phyloP scores from a whole-genome alignment of 2,329 filamentous ascomycete genomes.

The Monilinia fructicola region DNA sequence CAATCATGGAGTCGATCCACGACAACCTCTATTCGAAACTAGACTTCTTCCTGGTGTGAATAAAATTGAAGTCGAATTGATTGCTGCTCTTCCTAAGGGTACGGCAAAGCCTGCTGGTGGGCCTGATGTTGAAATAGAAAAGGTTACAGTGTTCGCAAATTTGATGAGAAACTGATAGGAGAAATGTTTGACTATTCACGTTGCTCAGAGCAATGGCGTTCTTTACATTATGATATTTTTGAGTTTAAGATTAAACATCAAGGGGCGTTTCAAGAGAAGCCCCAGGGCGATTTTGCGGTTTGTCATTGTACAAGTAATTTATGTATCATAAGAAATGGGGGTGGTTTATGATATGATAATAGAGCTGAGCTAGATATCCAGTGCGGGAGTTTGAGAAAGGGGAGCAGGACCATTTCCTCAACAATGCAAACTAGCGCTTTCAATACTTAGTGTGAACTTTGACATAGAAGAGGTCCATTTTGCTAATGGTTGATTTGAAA shows the following conservation, averaged over 20 bases:
- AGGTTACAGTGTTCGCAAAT: constrained; percentile 73
- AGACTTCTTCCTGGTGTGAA: constrained; percentile 72
- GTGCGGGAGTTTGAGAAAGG: constrained; percentile 4
- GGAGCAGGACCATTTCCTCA: too few species aligned
- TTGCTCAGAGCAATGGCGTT: constrained; percentile 10
- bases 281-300: neutral
- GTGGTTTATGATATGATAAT: constrained; percentile 9
- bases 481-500: too few species aligned
- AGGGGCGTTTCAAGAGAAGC: constrained; percentile 7
- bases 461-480: too few species aligned
- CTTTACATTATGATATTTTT: neutral
- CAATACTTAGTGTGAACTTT: too few species aligned
- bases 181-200: neutral
- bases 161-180: constrained; percentile 49
- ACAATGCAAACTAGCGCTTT: too few species aligned
- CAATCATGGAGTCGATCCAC: constrained; percentile 53
- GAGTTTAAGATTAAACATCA: neutral
- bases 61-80: constrained; percentile 73
- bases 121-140: constrained; percentile 72
- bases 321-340: constrained; percentile 3
- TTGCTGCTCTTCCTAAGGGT: constrained; percentile 65
- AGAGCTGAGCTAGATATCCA: constrained; percentile 14
- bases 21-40: constrained; percentile 72
- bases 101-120: constrained; percentile 55
- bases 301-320: constrained; percentile 11